phyloP scores from a whole-genome alignment of 2,329 filamentous ascomycete species.

The Esteya vermicola region DNA sequence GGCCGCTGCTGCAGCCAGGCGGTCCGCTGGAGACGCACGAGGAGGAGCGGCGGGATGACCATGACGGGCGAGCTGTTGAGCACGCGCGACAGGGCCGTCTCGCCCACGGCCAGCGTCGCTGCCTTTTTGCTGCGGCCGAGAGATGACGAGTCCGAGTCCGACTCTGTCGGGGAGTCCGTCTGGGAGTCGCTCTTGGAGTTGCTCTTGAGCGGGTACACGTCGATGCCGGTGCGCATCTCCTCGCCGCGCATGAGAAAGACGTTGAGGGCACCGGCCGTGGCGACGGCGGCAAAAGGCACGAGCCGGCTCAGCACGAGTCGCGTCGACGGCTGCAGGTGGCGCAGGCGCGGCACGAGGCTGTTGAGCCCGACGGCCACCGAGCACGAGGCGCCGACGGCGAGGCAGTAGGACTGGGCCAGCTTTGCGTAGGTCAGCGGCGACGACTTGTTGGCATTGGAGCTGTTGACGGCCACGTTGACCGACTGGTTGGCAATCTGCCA shows the following conservation, averaged over 20 bases:
- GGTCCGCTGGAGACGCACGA: slow-evolving; percentile 72
- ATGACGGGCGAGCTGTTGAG: slow-evolving; percentile 94
- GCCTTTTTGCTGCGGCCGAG: slow-evolving; percentile 82
- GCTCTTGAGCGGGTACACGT: slow-evolving; percentile 77
- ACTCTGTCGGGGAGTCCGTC: too few species aligned
- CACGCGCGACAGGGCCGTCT: slow-evolving; percentile 84
- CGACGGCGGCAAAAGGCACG: slow-evolving; percentile 91
- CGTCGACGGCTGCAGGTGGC: slow-evolving; percentile 58
- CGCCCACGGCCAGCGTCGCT: slow-evolving; percentile 75
- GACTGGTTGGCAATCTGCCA: slow-evolving; percentile 98
- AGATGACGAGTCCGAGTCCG: slow-evolving; percentile 21
- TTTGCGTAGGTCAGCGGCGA: slow-evolving; percentile 70
- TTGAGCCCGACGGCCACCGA: slow-evolving; percentile 88
- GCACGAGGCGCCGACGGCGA: slow-evolving; percentile 87
- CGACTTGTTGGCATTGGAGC: slow-evolving; percentile 94
- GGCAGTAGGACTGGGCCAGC: slow-evolving; percentile 76
- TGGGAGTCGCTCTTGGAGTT: too few species aligned
- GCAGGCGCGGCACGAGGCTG: slow-evolving; percentile 72
- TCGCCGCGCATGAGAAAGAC: slow-evolving; percentile 96
- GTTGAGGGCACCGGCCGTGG: slow-evolving; percentile 79
- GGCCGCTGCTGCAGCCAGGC: slow-evolving; percentile 71
- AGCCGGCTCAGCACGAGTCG: slow-evolving; percentile 68
- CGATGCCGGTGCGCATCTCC: slow-evolving; percentile 85
- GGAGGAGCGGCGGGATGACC: slow-evolving; percentile 78
- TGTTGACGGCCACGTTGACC: slow-evolving; percentile 96